Evolutionary conservation across 2,329 filamentous ascomycete genomes (phyloP).

Genomic region (Alternaria infectoria): DNA sequence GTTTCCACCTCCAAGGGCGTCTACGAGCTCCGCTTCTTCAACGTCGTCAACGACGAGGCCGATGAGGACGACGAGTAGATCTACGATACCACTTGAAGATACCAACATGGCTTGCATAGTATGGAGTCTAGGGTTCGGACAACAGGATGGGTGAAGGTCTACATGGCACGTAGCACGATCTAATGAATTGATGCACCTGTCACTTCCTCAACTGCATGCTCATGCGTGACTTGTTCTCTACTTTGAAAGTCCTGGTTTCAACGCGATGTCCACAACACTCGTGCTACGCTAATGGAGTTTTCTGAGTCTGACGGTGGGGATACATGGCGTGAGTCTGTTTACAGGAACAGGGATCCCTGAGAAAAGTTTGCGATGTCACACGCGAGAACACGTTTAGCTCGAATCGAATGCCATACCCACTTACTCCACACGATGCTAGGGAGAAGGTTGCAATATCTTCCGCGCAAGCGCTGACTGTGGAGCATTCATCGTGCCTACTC

Average conservation of each 20-base stretch:
- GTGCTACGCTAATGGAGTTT: neutral
- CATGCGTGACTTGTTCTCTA: neutral
- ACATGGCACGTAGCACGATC: slow-evolving; percentile 40
- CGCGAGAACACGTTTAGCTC: neutral
- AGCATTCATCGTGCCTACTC: neutral
- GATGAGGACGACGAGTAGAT: slow-evolving; percentile 98
- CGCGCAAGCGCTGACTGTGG: neutral
- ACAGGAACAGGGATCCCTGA: neutral
- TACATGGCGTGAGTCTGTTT: neutral
- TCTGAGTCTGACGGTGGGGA: neutral
- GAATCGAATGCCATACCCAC: neutral
- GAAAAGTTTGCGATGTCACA: neutral
- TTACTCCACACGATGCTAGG: slow-evolving; percentile 5
- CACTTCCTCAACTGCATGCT: neutral
- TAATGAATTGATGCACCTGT: slow-evolving; percentile 35
- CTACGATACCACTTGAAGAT: slow-evolving; percentile 12
- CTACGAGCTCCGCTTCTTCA: slow-evolving; percentile 99
- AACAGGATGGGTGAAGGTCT: slow-evolving; percentile 26
- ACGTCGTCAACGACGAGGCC: slow-evolving; percentile 97
- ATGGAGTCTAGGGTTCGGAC: slow-evolving; percentile 23
- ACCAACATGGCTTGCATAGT: slow-evolving; percentile 22
- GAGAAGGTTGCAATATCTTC: neutral
- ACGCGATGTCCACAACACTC: neutral
- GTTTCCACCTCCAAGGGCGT: slow-evolving; percentile 97
- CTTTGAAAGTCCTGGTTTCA: neutral